A percentile compares a stretch with the other conserved stretches of the same genome.
phyloP scores from a whole-genome alignment of 2,329 filamentous ascomycete species.

The Immersiporthe knoxdaviesiana region DNA sequence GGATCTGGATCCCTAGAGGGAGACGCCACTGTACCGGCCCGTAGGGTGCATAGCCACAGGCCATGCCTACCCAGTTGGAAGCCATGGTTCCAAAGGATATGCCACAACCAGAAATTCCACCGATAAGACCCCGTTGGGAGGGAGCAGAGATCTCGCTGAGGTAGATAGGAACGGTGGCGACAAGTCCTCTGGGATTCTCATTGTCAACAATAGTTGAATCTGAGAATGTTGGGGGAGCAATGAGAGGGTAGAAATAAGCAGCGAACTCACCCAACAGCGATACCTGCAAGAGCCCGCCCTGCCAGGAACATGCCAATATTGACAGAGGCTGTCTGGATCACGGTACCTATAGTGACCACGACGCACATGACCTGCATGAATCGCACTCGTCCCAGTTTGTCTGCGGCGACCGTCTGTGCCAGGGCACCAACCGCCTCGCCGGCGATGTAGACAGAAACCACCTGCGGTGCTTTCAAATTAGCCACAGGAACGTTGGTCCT shows the following conservation, averaged over 20 bases:
- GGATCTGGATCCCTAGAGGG: slow-evolving; percentile 57
- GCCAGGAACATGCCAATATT: slow-evolving; percentile 59
- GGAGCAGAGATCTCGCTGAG: slow-evolving; percentile 57
- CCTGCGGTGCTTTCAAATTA: slow-evolving; percentile 36
- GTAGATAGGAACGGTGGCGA: slow-evolving; percentile 58
- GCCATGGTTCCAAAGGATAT: slow-evolving; percentile 60
- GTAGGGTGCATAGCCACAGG: slow-evolving; percentile 56
- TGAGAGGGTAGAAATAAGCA: too few species aligned
- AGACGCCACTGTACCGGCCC: slow-evolving; percentile 58
- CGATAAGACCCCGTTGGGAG: slow-evolving; percentile 54
- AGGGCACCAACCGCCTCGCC: slow-evolving; percentile 60
- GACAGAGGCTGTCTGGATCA: slow-evolving; percentile 57
- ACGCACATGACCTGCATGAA: slow-evolving; percentile 59
- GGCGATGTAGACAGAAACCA: slow-evolving; percentile 62
- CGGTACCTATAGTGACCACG: slow-evolving; percentile 57
- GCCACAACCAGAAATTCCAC: slow-evolving; percentile 56
- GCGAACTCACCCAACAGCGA: slow-evolving; percentile 50
- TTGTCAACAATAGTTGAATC: neutral
- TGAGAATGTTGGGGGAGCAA: neutral
- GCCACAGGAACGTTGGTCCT: too few species aligned
- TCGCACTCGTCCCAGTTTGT: slow-evolving; percentile 55
- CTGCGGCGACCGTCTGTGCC: slow-evolving; percentile 56
- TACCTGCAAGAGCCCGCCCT: slow-evolving; percentile 51
- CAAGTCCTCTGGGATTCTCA: slow-evolving; percentile 41
- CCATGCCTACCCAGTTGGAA: slow-evolving; percentile 62